A percentile compares a stretch with the other conserved stretches of the same genome.
These are phyloP conservation scores for Talaromyces sp. DNA, from an alignment of 2,329 filamentous ascomycete genomes.

Conservation along the genomic window DNA sequence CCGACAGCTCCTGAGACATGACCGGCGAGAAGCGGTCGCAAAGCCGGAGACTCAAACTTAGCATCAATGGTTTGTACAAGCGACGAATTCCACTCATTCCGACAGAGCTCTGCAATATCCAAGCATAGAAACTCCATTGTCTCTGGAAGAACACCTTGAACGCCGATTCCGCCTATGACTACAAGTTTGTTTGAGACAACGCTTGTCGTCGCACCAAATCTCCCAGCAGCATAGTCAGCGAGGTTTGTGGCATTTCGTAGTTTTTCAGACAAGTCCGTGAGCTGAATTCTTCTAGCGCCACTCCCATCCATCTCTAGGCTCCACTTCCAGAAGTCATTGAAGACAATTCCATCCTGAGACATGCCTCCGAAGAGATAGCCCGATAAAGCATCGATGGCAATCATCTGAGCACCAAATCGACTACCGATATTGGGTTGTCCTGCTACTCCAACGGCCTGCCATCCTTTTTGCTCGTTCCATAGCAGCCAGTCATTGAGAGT, in stretches of 20 bases:
- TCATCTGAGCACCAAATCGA: constrained; percentile 54
- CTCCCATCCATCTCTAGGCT: constrained; percentile 41
- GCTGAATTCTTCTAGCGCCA: constrained; percentile 23
- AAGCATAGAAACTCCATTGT: constrained; percentile 52
- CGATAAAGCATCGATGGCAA: constrained; percentile 34
- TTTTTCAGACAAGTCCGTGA: constrained; percentile 24
- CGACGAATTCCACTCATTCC: background rate
- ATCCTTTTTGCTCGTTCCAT: constrained; percentile 49
- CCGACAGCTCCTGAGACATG: constrained; percentile 51
- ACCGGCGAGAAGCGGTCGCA: constrained; percentile 66
- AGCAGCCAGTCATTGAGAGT: constrained; percentile 52
- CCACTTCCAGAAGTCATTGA: constrained; percentile 63
- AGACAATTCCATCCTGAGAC: constrained; percentile 56
- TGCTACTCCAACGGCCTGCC: constrained; percentile 41
- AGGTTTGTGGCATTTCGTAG: constrained; percentile 24
- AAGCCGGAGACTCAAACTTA: constrained; percentile 25
- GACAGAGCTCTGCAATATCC: constrained; percentile 17
- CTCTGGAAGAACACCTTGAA: constrained; percentile 32
- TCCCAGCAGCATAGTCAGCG: constrained; percentile 30
- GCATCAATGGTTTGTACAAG: constrained; percentile 7
- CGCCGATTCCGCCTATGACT: constrained; percentile 50
- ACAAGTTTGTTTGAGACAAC: constrained; percentile 43
- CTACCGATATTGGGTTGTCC: constrained; percentile 36
- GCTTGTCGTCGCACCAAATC: constrained; percentile 51
- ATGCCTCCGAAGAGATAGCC: constrained; percentile 73